Evolutionary conservation across 2,329 filamentous ascomycete species (phyloP).

Genomic region (Penicillium sp.): DNA sequence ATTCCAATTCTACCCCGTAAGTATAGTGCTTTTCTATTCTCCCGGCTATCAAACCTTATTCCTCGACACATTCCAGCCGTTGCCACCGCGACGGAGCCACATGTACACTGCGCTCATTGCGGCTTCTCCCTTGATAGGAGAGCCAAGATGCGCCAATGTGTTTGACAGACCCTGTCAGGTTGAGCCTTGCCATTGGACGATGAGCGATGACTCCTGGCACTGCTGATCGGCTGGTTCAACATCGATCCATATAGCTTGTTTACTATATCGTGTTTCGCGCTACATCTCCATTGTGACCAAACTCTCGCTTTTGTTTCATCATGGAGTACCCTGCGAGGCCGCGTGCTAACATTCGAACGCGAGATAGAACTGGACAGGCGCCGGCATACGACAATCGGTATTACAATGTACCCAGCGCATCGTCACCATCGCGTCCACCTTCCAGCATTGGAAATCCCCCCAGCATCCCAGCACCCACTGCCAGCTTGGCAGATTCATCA

Average conservation of each 20-base stretch:
- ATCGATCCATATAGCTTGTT: slow-evolving; percentile 7
- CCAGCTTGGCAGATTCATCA: slow-evolving; percentile 36
- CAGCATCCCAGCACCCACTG: slow-evolving; percentile 44
- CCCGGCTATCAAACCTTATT: slow-evolving; percentile 15
- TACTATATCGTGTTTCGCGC: not conserved
- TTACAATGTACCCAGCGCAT: slow-evolving; percentile 32
- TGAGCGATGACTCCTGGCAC: not conserved
- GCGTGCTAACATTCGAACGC: slow-evolving; percentile 25
- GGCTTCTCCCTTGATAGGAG: slow-evolving; percentile 15
- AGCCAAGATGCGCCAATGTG: not conserved
- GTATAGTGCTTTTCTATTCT: slow-evolving; percentile 27
- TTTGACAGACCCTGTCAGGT: slow-evolving; percentile 7
- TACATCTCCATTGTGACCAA: slow-evolving; percentile 3
- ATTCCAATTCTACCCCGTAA: slow-evolving; percentile 40
- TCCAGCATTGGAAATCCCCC: slow-evolving; percentile 48
- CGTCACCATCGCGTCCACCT: slow-evolving; percentile 40
- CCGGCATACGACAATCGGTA: slow-evolving; percentile 25
- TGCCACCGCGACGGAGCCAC: slow-evolving; percentile 25
- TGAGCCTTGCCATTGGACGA: slow-evolving; percentile 9
- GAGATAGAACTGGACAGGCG: slow-evolving; percentile 21
- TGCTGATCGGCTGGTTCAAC: slow-evolving; percentile 11
- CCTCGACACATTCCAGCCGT: slow-evolving; percentile 26
- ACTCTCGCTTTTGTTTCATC: slow-evolving; percentile 1
- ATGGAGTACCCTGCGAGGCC: slow-evolving; percentile 23
- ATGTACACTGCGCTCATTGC: slow-evolving; percentile 4